phyloP scores from a whole-genome alignment of 2,329 filamentous ascomycete genomes.

The Sporothrix luriei region DNA sequence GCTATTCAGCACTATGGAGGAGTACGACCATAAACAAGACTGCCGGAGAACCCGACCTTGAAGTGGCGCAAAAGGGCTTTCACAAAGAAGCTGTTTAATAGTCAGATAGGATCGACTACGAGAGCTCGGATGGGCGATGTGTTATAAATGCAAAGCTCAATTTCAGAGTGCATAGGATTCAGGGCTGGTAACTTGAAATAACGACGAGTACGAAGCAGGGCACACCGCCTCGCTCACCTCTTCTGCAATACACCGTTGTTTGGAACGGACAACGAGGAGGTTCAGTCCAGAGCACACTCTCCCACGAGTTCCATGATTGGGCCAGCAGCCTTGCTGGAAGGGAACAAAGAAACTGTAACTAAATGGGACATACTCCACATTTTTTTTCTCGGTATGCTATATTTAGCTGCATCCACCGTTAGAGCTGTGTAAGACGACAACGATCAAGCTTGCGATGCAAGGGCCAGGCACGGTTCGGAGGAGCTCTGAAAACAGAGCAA shows the following conservation, averaged over 20 bases:
- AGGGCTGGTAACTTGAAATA: neutral
- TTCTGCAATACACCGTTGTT: neutral
- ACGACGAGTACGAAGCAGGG: neutral
- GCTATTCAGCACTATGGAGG: neutral
- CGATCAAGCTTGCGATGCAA: neutral
- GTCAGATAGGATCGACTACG: neutral
- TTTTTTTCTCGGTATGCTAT: neutral
- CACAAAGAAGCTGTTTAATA: neutral
- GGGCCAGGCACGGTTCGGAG: neutral
- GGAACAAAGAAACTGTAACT: neutral
- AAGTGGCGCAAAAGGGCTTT: neutral
- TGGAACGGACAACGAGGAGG: neutral
- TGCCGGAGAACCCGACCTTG: neutral
- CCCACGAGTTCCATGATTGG: constrained; percentile 23
- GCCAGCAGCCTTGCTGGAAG: neutral
- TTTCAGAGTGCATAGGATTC: neutral
- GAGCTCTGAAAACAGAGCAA: neutral
- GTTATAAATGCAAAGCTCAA: neutral
- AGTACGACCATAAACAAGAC: constrained; percentile 4
- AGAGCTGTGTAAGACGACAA: neutral
- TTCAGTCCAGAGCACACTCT: neutral
- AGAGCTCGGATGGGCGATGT: too few species aligned
- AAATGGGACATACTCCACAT: constrained; percentile 9
- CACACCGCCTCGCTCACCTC: neutral
- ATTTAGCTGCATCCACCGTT: constrained; percentile 7